Evolutionary conservation across 1,284 basidiomycete genomes (phyloP).

Genomic region (Binderoboletus segoi): DNA sequence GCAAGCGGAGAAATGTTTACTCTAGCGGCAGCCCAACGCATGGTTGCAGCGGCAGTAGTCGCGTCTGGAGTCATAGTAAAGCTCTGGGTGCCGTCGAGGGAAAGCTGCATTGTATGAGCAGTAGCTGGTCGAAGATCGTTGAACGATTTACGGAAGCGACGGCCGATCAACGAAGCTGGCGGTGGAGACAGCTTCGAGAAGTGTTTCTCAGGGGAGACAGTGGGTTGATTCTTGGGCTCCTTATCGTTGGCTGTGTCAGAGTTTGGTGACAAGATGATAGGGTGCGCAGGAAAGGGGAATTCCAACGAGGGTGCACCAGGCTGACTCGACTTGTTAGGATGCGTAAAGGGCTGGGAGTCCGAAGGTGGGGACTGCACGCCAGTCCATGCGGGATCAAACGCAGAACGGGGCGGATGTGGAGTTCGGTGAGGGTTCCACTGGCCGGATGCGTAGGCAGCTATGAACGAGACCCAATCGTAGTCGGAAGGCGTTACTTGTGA

Average conservation of each 20-base stretch:
- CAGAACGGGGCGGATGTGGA: constrained; percentile 62
- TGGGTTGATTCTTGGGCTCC: constrained; percentile 24
- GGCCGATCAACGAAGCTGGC: constrained; percentile 31
- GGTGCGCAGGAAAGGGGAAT: constrained; percentile 4
- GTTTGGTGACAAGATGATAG: constrained; percentile 11
- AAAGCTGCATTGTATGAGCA: constrained; percentile 28
- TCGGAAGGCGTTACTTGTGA: constrained; percentile 38
- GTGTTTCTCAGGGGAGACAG: constrained; percentile 33
- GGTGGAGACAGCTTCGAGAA: constrained; percentile 30
- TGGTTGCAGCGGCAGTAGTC: constrained; percentile 76
- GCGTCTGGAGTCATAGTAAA: constrained; percentile 49
- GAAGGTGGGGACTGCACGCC: constrained; percentile 10
- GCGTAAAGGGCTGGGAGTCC: constrained; percentile 7
- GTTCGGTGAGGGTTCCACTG: constrained; percentile 81
- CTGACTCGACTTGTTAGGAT: constrained; percentile 13
- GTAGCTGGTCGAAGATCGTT: constrained; percentile 46
- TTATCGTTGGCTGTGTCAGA: constrained; percentile 22
- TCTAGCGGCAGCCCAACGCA: constrained; percentile 78
- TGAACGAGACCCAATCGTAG: constrained; percentile 78
- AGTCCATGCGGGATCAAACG: constrained; percentile 27
- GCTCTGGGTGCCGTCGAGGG: constrained; percentile 31
- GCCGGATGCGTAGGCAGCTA: constrained; percentile 73
- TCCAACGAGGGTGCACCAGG: constrained; percentile 15
- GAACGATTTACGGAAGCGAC: constrained; percentile 60
- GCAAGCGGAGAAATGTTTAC: constrained; percentile 78